Evolutionary conservation across 768 basidiomycete species (phyloP), one percentile per base, ranked within the genome.

Genomic region (Xerocomus brunneocitrinus): DNA sequence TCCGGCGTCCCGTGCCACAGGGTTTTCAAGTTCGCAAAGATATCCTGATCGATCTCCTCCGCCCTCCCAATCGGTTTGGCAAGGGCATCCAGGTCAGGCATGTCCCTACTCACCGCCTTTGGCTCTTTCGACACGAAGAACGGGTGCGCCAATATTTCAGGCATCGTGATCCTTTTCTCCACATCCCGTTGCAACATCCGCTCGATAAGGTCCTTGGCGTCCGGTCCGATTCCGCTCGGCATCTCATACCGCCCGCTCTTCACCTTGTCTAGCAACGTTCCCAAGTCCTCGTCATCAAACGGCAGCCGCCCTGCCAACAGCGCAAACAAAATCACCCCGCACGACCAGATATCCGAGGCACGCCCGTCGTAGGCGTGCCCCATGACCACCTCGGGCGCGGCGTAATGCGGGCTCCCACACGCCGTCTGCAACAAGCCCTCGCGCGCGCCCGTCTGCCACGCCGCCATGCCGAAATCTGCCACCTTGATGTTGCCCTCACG

Each of bases 401-500:
- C 93, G 55, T 98, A 97, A 68, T 97, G 95, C 51, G 94, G 94
- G 60, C 89, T 92, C 30, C 95, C 95, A 60, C 95, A 97, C 24
- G 89, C 87, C 0, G 94, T 97, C 62, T 80, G 79, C 47, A 97
- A 77, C 67, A 84, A 67, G 14, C 76, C 72, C 38, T 78, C 75
- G 12, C 72, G 76, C 47, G 78, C 76, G 55, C 81, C 80, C 25
- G 73, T 77, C 70, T 93, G 89, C 87, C 90, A 94, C 32, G 89
- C 89, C 4, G 94, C 93, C 90, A 97, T 94, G n/a, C 95, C 94
- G 66, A 97, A 95, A 71, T 98, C 95, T 2, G 91, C 93, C 32
- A 98, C 85, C 67, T 95, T 98, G 80, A 98, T 85, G 60, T 92
- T 93, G 58, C 79, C 81, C 62, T 90, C 74, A 36, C 79, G 75